Percentiles rank a stretch among this genome's conserved stretches.
Evolutionary conservation across 2,329 filamentous ascomycete species (phyloP).

Genomic region (Apiospora rasikravindrae): DNA sequence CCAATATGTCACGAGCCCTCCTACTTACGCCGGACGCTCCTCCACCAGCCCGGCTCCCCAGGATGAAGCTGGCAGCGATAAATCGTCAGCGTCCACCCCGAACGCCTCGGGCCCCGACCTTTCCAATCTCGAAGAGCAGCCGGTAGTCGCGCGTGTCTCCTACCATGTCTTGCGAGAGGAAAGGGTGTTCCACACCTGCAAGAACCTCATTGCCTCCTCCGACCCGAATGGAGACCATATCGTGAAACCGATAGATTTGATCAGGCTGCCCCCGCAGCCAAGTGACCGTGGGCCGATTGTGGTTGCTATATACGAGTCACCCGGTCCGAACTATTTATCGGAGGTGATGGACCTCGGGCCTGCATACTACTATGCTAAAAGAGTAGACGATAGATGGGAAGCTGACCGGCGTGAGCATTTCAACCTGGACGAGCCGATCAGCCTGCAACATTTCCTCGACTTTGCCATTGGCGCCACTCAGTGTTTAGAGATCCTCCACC

Average conservation of each 20-base stretch:
- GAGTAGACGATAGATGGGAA: slow-evolving; percentile 56
- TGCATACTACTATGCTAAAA: slow-evolving; percentile 66
- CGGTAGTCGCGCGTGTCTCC: slow-evolving; percentile 82
- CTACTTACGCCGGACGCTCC: slow-evolving; percentile 45
- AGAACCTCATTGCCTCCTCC: slow-evolving; percentile 70
- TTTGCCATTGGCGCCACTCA: slow-evolving; percentile 89
- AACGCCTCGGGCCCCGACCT: slow-evolving; percentile 49
- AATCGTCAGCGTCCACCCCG: slow-evolving; percentile 43
- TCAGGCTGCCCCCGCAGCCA: slow-evolving; percentile 70
- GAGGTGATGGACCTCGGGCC: slow-evolving; percentile 80
- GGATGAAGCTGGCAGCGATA: slow-evolving; percentile 47
- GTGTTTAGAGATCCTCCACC: slow-evolving; percentile 89
- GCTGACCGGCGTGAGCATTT: slow-evolving; percentile 50
- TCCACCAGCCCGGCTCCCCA: slow-evolving; percentile 44
- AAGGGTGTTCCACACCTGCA: slow-evolving; percentile 83
- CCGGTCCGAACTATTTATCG: slow-evolving; percentile 74
- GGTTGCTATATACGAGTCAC: slow-evolving; percentile 81
- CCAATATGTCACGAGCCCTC: slow-evolving; percentile 50
- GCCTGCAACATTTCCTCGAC: slow-evolving; percentile 79
- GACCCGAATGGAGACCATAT: slow-evolving; percentile 80
- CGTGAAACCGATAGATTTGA: slow-evolving; percentile 78
- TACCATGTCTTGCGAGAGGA: slow-evolving; percentile 84
- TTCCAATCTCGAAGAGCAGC: slow-evolving; percentile 61
- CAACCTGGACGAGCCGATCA: slow-evolving; percentile 63
- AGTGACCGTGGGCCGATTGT: slow-evolving; percentile 75